Conservation (phyloP, 2,329 filamentous ascomycete species). For the Byssoonygena ceratinophila region DNA sequence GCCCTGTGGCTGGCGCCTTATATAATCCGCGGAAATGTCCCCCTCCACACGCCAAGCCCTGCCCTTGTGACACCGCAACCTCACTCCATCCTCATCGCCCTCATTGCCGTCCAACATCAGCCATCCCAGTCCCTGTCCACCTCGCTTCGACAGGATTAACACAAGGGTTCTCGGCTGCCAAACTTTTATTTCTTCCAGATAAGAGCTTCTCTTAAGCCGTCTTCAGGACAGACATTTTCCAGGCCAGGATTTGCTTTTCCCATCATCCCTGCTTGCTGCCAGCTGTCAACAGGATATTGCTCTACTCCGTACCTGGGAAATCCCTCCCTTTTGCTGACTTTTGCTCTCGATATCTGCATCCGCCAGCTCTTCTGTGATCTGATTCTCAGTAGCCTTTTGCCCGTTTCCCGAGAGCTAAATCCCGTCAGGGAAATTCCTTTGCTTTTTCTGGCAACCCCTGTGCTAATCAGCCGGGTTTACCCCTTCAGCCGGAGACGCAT, state of each 20-base stretch:
- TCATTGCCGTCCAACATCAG: neutral
- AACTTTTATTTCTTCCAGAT: neutral
- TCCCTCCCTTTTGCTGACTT: neutral
- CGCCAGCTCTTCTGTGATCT: neutral
- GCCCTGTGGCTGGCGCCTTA: constrained; percentile 2
- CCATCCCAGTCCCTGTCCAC: constrained; percentile 10
- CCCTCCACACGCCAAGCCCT: neutral
- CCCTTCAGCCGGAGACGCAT: constrained; percentile 5
- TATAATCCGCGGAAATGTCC: constrained; percentile 3
- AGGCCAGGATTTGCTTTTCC: neutral
- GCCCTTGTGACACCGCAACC: constrained; percentile 5
- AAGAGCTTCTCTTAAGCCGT: neutral
- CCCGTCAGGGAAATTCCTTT: too few species aligned
- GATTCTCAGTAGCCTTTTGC: neutral
- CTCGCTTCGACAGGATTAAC: constrained; percentile 12
- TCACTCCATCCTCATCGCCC: neutral
- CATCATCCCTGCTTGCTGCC: neutral
- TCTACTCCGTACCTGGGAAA: neutral
- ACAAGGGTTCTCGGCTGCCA: constrained; percentile 5
- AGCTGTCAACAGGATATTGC: too few species aligned
- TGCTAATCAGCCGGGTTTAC: constrained; percentile 5
- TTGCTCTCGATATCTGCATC: neutral
- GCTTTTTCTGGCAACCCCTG: constrained; percentile 2
- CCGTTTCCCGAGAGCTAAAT: neutral
- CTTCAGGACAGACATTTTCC: neutral